Percentiles rank a stretch among this genome's conserved stretches.
phyloP scores from a whole-genome alignment of 2,329 filamentous ascomycete genomes.

The Pezicula carpinea region DNA sequence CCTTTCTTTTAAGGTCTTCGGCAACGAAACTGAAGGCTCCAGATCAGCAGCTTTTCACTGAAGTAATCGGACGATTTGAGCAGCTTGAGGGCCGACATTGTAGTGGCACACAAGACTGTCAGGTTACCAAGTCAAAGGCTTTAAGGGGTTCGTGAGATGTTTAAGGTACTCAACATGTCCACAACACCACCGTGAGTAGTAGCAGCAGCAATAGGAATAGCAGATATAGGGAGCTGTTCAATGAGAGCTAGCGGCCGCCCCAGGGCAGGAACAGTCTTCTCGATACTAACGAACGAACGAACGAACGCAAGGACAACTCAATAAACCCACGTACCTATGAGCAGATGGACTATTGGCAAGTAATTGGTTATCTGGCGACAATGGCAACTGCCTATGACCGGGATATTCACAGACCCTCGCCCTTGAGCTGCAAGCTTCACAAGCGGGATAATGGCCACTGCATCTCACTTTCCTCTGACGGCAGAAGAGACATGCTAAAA shows the following conservation, averaged over 20 bases:
- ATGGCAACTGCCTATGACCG: slow-evolving; percentile 1
- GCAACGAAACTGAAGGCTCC: neutral
- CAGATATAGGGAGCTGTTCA: too few species aligned
- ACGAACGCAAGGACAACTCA: too few species aligned
- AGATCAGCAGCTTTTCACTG: neutral
- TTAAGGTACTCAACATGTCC: too few species aligned
- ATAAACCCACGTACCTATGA: neutral
- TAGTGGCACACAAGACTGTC: too few species aligned
- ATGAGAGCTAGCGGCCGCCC: too few species aligned
- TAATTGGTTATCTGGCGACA: neutral
- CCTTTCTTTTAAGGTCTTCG: neutral
- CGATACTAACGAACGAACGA: too few species aligned
- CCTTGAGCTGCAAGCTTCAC: neutral
- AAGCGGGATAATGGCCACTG: neutral
- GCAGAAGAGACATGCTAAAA: slow-evolving; percentile 1
- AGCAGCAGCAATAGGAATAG: too few species aligned
- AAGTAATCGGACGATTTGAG: neutral
- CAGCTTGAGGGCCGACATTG: too few species aligned
- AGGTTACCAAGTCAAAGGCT: too few species aligned
- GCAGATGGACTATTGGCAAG: neutral
- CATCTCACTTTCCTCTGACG: slow-evolving; percentile 2
- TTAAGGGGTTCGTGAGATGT: too few species aligned
- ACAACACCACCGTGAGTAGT: too few species aligned
- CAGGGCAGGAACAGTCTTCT: too few species aligned
- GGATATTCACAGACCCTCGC: slow-evolving; percentile 1